A percentile compares a stretch with the other conserved stretches of the same genome.
phyloP scores from a whole-genome alignment of 1,284 basidiomycete genomes.

The Trametes versicolor region DNA sequence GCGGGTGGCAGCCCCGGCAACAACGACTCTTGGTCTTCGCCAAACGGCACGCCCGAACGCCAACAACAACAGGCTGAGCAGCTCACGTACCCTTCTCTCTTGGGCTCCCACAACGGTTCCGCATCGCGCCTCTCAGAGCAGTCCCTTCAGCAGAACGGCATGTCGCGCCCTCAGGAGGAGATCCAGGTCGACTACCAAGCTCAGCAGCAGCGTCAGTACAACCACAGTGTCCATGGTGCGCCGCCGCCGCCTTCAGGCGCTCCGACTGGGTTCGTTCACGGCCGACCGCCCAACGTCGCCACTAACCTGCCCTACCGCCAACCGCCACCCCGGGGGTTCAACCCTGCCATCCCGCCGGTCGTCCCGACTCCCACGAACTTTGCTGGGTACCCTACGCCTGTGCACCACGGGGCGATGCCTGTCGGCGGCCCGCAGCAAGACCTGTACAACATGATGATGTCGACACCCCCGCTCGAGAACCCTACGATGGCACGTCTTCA shows the following conservation, averaged over 20 bases:
- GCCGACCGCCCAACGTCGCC: constrained; percentile 57
- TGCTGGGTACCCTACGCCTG: constrained; percentile 58
- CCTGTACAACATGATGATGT: constrained; percentile 81
- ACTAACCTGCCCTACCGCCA: constrained; percentile 64
- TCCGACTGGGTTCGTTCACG: constrained; percentile 54
- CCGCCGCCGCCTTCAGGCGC: constrained; percentile 28
- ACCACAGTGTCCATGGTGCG: constrained; percentile 41
- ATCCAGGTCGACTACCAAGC: constrained; percentile 64
- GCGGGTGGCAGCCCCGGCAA: constrained; percentile 58
- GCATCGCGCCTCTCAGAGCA: constrained; percentile 56
- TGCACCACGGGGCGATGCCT: constrained; percentile 69
- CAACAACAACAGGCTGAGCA: constrained; percentile 58
- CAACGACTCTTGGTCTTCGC: constrained; percentile 42
- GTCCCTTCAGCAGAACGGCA: constrained; percentile 28
- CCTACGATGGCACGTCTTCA: constrained; percentile 78
- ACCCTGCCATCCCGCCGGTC: constrained; percentile 52
- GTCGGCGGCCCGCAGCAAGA: constrained; percentile 79
- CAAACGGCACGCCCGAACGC: constrained; percentile 45
- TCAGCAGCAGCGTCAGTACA: constrained; percentile 66
- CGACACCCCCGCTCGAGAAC: constrained; percentile 61
- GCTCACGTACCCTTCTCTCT: constrained; percentile 76
- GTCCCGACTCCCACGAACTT: constrained; percentile 63
- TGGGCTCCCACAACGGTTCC: constrained; percentile 49
- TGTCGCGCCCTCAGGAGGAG: constrained; percentile 58
- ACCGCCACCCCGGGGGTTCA: constrained; percentile 57